These are phyloP conservation scores for Cryphonectria radicalis DNA, from an alignment of 2,329 filamentous ascomycete genomes.

Conservation along the genomic window DNA sequence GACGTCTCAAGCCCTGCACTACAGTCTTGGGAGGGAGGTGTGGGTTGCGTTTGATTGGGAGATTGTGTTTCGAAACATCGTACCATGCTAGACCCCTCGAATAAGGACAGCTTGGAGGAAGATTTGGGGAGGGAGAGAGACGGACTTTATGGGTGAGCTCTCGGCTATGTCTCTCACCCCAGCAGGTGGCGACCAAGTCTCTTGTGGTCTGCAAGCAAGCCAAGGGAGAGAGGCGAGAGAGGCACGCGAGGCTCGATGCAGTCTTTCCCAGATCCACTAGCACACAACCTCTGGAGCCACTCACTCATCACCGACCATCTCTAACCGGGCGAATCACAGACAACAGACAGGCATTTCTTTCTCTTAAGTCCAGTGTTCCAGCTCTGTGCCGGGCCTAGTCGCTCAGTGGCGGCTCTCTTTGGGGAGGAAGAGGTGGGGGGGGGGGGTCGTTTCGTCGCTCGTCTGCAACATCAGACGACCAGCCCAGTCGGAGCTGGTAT, in stretches of 20 bases:
- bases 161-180: neutral
- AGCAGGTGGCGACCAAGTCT: neutral
- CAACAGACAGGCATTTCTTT: neutral
- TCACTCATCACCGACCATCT: neutral
- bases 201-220: neutral
- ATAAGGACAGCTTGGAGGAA: neutral
- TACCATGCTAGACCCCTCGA: neutral
- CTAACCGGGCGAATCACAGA: neutral
- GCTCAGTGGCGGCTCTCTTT: neutral
- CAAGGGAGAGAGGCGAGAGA: neutral
- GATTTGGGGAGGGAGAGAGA: neutral
- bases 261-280: too few relatives aligned
- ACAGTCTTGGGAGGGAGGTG: neutral
- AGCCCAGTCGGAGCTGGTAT: neutral
- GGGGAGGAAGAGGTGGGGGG: too few relatives aligned
- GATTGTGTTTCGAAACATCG: neutral
- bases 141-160: too few relatives aligned
- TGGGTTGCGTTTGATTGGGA: neutral
- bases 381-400: neutral
- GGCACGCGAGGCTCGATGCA: neutral
- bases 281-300: too few relatives aligned
- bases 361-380: neutral
- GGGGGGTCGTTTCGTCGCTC: neutral
- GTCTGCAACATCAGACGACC: slow-evolving; percentile 2
- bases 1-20: neutral